Evolutionary conservation across 2,329 filamentous ascomycete genomes (phyloP), one percentile per base, ranked within the genome.

Genomic region (Westerdykella aurantiaca): DNA sequence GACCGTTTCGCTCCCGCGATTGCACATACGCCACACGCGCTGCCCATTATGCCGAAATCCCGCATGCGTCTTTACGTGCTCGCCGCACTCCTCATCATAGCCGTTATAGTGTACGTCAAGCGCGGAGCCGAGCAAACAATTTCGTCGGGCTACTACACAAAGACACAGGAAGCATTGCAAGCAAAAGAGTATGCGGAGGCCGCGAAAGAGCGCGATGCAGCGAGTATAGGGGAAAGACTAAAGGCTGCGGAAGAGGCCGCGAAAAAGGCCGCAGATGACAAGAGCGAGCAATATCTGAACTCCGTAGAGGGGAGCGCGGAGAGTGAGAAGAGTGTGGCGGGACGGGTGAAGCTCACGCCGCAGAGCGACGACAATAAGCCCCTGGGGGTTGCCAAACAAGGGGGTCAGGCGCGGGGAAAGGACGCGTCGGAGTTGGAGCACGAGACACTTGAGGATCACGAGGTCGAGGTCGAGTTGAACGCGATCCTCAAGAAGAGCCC

Each of bases 401-500:
- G 72, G 10, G 72, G 72, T 18, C 61, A 64, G 21, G 62, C 64
- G 17, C 53, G 53, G 29, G 63, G 66, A 38, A 69, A 68, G 39
- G 69, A 74, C 51, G 69, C 62, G 12, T 51, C 49, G 12, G 58
- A 67, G 37, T 66, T 72, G 39, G 67, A 72, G 47, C 59, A 59
- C 23, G 75, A 81, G 63, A 76, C 76, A 11, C 71, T 77, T 23
- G 77, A 82, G 49, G 78, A 83, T 42, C 75, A 79, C 43, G 76
- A 82, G 43, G 80, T 85, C 2, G 82, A 89, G 63, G 69, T 71
- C 14, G 86, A 88, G 65, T 69, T 97, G 50, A 85, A 88, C 58
- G 67, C 69, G 6, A 95, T 97, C 39, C 68, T 97, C 51, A 93
- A 90, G 72, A 85, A 82, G 61, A 82, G 87, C 3, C 89, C 91